Evolutionary conservation across 495 filamentous ascomycete genomes (phyloP).

Genomic region (Tuber aestivum): DNA sequence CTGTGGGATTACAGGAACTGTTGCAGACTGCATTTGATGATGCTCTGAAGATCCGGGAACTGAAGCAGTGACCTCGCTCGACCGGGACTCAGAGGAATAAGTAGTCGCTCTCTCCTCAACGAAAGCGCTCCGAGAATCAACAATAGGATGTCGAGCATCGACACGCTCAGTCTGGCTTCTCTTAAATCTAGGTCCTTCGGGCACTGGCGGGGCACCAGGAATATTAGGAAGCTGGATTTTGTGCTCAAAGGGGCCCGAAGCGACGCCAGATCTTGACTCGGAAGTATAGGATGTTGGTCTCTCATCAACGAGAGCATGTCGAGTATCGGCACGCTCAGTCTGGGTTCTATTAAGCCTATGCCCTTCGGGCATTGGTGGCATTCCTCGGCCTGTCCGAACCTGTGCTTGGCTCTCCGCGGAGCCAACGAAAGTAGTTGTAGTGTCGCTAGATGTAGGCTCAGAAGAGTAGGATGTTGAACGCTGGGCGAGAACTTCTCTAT

Average conservation of each 20-base stretch:
- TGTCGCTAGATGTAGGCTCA: conserved; percentile 10
- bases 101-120: neutral
- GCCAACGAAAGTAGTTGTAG: neutral
- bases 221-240: neutral
- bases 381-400: neutral
- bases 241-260: neutral
- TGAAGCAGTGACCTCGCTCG: conserved; percentile 8
- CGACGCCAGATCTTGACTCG: conserved; percentile 10
- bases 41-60: neutral
- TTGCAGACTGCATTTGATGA: neutral
- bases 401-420: neutral
- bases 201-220: neutral
- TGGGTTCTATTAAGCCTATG: neutral
- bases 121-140: neutral
- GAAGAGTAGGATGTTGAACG: conserved; percentile 4
- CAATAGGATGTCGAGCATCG: neutral
- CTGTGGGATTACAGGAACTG: neutral
- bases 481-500: neutral
- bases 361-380: neutral
- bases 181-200: neutral
- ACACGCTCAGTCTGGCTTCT: neutral
- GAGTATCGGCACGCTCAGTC: neutral
- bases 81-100: conserved; percentile 13
- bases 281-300: conserved; percentile 3
- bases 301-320: neutral